Conservation (phyloP, 2,329 filamentous ascomycete genomes). For the Uncinocarpus reesii region DNA sequence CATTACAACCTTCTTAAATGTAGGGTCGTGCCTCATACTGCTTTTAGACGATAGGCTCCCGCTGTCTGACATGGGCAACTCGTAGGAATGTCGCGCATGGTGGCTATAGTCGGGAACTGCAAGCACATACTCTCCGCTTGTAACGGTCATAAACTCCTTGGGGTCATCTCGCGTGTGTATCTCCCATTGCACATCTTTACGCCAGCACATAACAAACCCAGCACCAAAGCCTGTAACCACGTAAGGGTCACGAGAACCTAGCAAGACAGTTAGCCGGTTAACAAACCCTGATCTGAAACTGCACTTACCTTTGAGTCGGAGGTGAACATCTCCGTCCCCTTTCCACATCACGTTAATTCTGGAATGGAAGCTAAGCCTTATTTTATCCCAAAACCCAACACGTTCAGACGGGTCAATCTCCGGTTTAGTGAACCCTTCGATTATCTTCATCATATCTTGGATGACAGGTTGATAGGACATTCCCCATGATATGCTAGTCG, state of each 20-base stretch:
- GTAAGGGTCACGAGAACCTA: conserved; percentile 77
- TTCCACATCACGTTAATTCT: conserved; percentile 83
- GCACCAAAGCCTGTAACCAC: conserved; percentile 83
- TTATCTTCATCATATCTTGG: conserved; percentile 99
- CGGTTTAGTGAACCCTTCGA: conserved; percentile 94
- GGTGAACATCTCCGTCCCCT: conserved; percentile 87
- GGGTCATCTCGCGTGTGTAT: conserved; percentile 79
- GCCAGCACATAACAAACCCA: conserved; percentile 97
- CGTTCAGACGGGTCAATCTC: conserved; percentile 86
- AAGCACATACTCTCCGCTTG: conserved; percentile 88
- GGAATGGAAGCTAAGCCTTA: conserved; percentile 87
- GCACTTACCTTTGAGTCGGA: conserved; percentile 67
- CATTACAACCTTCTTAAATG: conserved; percentile 98
- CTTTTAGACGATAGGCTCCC: conserved; percentile 54
- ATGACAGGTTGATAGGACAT: conserved; percentile 96
- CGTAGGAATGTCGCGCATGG: conserved; percentile 59
- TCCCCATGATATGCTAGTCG: conserved; percentile 92
- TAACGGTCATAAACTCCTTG: conserved; percentile 86
- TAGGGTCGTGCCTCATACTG: conserved; percentile 44
- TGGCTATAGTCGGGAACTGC: conserved; percentile 90
- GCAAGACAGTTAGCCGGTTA: conserved; percentile 14
- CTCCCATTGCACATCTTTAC: conserved; percentile 80
- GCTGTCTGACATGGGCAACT: conserved; percentile 40
- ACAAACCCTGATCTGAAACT: background rate
- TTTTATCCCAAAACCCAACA: conserved; percentile 98